Base-by-base conservation (phyloP, 306 rosid species). In the Pyrus betulifolia region DNA sequence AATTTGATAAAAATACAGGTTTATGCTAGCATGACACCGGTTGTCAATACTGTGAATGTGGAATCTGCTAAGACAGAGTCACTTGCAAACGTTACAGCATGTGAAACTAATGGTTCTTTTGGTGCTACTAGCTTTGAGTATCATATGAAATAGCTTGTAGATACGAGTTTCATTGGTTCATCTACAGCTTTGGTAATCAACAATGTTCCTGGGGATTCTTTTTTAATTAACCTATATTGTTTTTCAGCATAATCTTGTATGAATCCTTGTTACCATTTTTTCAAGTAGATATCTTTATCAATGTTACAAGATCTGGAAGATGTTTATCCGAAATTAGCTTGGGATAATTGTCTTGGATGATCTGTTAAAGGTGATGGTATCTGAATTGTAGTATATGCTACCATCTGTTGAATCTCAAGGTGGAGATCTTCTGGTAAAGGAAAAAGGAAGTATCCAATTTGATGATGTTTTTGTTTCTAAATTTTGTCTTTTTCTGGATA, bases 11-110 rank as follows among this genome's bases (percentile, higher is more conserved):
- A 31, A 40, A 67, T 68, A 76, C 79, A 95, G 99, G 99, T 87
- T 61, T 95, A 95, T 78, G 91, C 97, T 76, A 95, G 97, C 70
- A 90, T 92, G 97, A 88, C 99, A 45, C 92, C 97, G 11, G 69
- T 81, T 71, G 82, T 95, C 79, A 85, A 92, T 82, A 83, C 90
- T 79, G 97, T 92, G 71, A 89, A 88, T 79, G 88, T 84, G 54
- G 85, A 86, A 65, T 88, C 99, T 74, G 60, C 86, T 76, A 84
- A 85, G 63, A 83, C 84, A 61, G 89, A 86, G 83, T 95, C 99
- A 68, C 71, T 86, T 60, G 99, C 97, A 69, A 92, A 95, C 80
- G 80, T 92, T 80, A 90, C 93, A 42, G 97, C 90, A 89, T 64
- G 89, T 42, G 59, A 60, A 46, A 55, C 18, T 46, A 46, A 17